Conservation (phyloP, 441 rosid species). For the Eutrema salsugineum region DNA sequence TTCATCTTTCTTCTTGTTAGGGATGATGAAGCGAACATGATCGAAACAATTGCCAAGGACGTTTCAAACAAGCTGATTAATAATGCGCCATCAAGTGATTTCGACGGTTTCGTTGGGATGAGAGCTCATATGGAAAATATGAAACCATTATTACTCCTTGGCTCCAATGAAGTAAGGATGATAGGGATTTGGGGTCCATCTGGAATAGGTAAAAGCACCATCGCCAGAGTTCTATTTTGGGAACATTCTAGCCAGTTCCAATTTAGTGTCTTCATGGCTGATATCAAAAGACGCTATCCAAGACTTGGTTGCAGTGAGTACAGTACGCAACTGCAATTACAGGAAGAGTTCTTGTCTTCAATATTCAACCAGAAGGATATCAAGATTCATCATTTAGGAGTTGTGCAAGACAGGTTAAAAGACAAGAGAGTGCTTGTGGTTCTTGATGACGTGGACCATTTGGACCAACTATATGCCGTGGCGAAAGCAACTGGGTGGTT, state of each 20-base stretch:
- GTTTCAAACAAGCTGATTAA: not conserved
- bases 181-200: constrained; percentile 16
- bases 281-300: constrained; percentile 26
- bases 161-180: constrained; percentile 1
- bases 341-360: not conserved
- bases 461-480: constrained; percentile 9
- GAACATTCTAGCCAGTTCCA: not conserved
- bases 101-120: constrained; percentile 9
- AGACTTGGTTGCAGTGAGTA: constrained; percentile 26
- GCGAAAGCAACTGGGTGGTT: not conserved
- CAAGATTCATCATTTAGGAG: constrained; percentile 16
- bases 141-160: not conserved
- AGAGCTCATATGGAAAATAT: not conserved
- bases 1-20: not conserved
- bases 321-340: not conserved
- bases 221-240: not conserved
- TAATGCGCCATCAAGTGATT: not conserved
- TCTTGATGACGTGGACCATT: constrained; percentile 20
- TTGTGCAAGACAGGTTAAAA: not conserved
- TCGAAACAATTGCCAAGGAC: not conserved
- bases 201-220: constrained; percentile 18
- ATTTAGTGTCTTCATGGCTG: constrained; percentile 16
- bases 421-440: constrained; percentile 15
- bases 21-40: constrained; percentile 16
- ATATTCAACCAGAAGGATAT: constrained; percentile 19